These are phyloP conservation scores for Lentinula detonsa DNA, from an alignment of 768 basidiomycete species.

Conservation along the genomic window DNA sequence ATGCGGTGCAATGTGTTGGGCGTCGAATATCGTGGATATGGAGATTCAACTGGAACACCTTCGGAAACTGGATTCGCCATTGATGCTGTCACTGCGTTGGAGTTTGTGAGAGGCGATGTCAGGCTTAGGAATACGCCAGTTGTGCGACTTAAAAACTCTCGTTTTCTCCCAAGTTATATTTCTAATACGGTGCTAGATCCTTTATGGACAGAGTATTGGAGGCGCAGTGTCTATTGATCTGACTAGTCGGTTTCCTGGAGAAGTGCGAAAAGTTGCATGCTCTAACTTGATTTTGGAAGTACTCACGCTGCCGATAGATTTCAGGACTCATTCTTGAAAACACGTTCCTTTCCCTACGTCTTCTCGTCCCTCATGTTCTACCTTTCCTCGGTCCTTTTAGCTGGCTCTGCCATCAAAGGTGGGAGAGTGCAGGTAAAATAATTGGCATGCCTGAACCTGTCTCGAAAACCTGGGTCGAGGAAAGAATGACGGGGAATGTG, in stretches of 20 bases:
- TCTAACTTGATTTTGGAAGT: not conserved
- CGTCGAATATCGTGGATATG: conserved; percentile 93
- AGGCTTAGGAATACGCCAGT: conserved; percentile 60
- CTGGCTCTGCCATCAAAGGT: conserved; percentile 82
- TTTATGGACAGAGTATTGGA: conserved; percentile 87
- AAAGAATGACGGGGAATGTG: conserved; percentile 55
- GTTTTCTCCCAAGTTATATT: not conserved
- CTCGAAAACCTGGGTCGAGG: conserved; percentile 69
- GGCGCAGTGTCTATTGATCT: conserved; percentile 92
- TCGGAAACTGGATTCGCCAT: conserved; percentile 79
- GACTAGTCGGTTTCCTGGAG: conserved; percentile 67
- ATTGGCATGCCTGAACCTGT: conserved; percentile 62
- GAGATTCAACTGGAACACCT: conserved; percentile 79
- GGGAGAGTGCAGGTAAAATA: conserved; percentile 73
- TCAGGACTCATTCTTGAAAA: conserved; percentile 85
- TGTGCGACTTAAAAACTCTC: conserved; percentile 30
- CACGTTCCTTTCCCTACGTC: conserved; percentile 81
- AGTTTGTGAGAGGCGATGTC: conserved; percentile 64
- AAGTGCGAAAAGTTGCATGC: conserved; percentile 33
- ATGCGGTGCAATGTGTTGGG: conserved; percentile 94
- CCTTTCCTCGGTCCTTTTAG: conserved; percentile 70
- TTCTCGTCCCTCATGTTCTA: conserved; percentile 72
- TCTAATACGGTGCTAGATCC: conserved; percentile 39
- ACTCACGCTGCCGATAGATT: conserved; percentile 39
- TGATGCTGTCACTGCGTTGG: conserved; percentile 80